Conservation (phyloP, 257 asterid genomes). For the Capsicum baccatum region DNA sequence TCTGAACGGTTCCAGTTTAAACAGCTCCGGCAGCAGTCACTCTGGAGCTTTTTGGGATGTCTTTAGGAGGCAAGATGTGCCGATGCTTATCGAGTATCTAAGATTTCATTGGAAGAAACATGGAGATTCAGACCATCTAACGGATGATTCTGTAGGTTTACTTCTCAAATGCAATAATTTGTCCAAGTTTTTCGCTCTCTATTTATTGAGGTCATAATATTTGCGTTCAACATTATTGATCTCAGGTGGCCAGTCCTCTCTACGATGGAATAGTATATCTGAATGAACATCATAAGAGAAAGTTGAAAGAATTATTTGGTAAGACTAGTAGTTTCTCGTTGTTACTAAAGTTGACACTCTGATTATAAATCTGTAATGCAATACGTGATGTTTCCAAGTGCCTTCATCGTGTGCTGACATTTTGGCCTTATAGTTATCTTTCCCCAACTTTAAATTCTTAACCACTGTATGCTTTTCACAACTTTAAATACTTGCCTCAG, state of each 20-base stretch:
- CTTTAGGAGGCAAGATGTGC: constrained; percentile 83
- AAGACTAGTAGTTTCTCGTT: constrained; percentile 37
- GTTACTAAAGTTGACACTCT: constrained; percentile 25
- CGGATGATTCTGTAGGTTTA: constrained; percentile 54
- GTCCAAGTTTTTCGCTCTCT: constrained; percentile 19
- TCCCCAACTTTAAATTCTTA: constrained; percentile 14
- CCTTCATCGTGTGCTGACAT: not conserved
- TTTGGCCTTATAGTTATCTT: constrained; percentile 6
- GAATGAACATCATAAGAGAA: constrained; percentile 69
- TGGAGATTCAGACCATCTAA: constrained; percentile 42
- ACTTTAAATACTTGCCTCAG: not conserved
- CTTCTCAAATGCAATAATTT: constrained; percentile 31
- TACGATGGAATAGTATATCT: constrained; percentile 70
- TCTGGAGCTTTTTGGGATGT: constrained; percentile 94
- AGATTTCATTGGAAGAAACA: constrained; percentile 59
- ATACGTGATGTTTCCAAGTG: not conserved
- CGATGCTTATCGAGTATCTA: constrained; percentile 69
- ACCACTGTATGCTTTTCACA: not conserved
- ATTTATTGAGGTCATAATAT: constrained; percentile 18
- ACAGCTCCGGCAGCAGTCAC: constrained; percentile 39
- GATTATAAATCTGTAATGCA: not conserved
- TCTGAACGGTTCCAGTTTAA: constrained; percentile 39
- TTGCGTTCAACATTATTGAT: constrained; percentile 31
- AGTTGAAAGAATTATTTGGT: constrained; percentile 90
- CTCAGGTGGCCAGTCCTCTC: constrained; percentile 73